Conservation (phyloP, 2,329 filamentous ascomycete species). For the Juglanconis oblonga region DNA sequence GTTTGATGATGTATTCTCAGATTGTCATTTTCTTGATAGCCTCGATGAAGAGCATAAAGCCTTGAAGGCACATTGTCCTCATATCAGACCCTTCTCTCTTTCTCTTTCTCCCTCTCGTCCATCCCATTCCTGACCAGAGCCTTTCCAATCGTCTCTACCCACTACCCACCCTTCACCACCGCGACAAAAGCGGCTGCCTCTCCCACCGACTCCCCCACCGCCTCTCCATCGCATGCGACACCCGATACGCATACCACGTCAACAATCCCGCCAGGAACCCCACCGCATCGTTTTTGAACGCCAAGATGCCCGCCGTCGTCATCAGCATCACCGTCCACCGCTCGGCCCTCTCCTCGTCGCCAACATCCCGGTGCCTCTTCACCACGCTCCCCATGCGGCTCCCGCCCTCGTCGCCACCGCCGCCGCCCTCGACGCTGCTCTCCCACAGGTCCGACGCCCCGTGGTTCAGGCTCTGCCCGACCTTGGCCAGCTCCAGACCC, state of each 20-base stretch:
- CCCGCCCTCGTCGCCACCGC: slow-evolving; percentile 36
- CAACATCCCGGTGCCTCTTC: slow-evolving; percentile 50
- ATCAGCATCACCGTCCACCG: slow-evolving; percentile 89
- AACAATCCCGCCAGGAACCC: slow-evolving; percentile 81
- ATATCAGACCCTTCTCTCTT: no score
- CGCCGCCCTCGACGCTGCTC: slow-evolving; percentile 34
- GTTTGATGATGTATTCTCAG: no score
- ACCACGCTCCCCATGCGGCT: slow-evolving; percentile 25
- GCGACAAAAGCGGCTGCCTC: slow-evolving; percentile 27
- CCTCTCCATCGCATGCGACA: slow-evolving; percentile 37
- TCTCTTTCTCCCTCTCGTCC: no score
- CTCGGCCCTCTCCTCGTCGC: slow-evolving; percentile 67
- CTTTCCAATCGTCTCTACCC: no score
- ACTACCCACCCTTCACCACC: background rate
- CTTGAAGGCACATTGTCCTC: no score
- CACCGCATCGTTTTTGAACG: slow-evolving; percentile 86
- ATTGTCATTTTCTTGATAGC: background rate
- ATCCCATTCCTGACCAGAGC: no score
- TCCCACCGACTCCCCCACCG: slow-evolving; percentile 25
- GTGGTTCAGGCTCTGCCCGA: slow-evolving; percentile 81
- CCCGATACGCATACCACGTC: slow-evolving; percentile 67
- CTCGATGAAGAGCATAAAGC: no score
- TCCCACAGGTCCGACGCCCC: slow-evolving; percentile 60
- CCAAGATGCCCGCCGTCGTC: slow-evolving; percentile 76
- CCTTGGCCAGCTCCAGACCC: slow-evolving; percentile 81